phyloP scores from a whole-genome alignment of 805 yeast genomes.

The Candida boleticola region DNA sequence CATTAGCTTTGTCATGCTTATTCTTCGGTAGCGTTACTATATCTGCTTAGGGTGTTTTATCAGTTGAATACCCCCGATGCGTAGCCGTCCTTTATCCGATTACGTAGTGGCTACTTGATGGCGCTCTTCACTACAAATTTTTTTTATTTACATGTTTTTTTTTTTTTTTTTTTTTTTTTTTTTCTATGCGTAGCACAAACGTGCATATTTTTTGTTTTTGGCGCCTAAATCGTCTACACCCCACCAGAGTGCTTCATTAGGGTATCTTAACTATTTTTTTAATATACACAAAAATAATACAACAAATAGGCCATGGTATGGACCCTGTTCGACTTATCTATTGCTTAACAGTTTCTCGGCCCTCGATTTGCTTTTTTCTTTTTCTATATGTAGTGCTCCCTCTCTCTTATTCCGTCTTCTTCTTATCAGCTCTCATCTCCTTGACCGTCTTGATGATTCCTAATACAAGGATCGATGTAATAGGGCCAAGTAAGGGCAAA shows the following conservation, averaged over 20 bases:
- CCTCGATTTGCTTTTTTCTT: background rate
- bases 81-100: background rate
- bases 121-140: too few species aligned
- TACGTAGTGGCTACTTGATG: background rate
- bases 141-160: background rate
- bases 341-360: background rate
- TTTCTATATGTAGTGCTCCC: too few species aligned
- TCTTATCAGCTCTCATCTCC: constrained; percentile 25
- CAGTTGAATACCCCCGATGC: background rate
- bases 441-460: constrained; percentile 48
- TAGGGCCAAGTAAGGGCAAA: constrained; percentile 86
- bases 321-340: too few species aligned
- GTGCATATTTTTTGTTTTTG: too few species aligned
- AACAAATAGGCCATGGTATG: too few species aligned
- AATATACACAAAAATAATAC: too few species aligned
- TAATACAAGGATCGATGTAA: constrained; percentile 58
- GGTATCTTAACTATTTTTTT: too few species aligned
- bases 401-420: constrained; percentile 1
- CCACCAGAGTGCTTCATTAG: too few species aligned
- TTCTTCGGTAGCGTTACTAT: too few species aligned
- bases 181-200: too few species aligned
- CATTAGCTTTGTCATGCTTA: constrained; percentile 28
- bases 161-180: constrained; percentile 2
- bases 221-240: too few species aligned
- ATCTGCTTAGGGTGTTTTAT: background rate